Evolutionary conservation across 2,329 filamentous ascomycete genomes (phyloP).

Genomic region (Aspergillus ruber): DNA sequence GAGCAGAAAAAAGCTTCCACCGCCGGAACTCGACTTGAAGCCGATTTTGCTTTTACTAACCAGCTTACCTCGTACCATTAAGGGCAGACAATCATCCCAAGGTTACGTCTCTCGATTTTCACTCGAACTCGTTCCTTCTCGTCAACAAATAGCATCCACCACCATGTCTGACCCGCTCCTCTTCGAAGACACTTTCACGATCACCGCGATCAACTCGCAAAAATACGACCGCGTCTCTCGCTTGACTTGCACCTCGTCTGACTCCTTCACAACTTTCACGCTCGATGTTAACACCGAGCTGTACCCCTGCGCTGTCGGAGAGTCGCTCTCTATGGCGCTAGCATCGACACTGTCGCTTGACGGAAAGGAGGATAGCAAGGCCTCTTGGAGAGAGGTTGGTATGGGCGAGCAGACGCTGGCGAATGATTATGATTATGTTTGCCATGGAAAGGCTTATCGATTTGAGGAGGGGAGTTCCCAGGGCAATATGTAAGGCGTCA

Average conservation of each 20-base stretch:
- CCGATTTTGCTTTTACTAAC: background rate
- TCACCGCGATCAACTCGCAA: slow-evolving; percentile 69
- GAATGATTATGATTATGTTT: slow-evolving; percentile 48
- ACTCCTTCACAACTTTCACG: slow-evolving; percentile 67
- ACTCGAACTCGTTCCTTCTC: background rate
- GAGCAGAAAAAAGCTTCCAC: slow-evolving; percentile 17
- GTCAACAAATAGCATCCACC: slow-evolving; percentile 27
- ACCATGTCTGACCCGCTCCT: slow-evolving; percentile 79
- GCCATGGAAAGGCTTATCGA: slow-evolving; percentile 47
- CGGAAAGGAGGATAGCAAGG: slow-evolving; percentile 63
- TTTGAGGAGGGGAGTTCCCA: slow-evolving; percentile 55
- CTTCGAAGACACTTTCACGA: slow-evolving; percentile 85
- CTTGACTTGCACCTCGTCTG: slow-evolving; percentile 67
- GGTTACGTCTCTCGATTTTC: background rate
- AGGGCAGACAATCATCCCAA: too few species aligned
- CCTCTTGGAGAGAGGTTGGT: slow-evolving; percentile 68
- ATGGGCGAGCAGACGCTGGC: slow-evolving; percentile 53
- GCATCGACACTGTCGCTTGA: slow-evolving; percentile 82
- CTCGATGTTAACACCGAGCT: slow-evolving; percentile 94
- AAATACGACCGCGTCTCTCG: slow-evolving; percentile 96
- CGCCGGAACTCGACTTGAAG: background rate
- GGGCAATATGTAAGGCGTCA: slow-evolving; percentile 69
- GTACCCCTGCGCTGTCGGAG: slow-evolving; percentile 68
- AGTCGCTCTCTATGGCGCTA: slow-evolving; percentile 72
- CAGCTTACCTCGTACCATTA: background rate